A percentile compares a stretch with the other conserved stretches of the same genome.
Evolutionary conservation across 139 green algal genomes (phyloP).

Genomic region (Chlamydomonas sphaeroides): DNA sequence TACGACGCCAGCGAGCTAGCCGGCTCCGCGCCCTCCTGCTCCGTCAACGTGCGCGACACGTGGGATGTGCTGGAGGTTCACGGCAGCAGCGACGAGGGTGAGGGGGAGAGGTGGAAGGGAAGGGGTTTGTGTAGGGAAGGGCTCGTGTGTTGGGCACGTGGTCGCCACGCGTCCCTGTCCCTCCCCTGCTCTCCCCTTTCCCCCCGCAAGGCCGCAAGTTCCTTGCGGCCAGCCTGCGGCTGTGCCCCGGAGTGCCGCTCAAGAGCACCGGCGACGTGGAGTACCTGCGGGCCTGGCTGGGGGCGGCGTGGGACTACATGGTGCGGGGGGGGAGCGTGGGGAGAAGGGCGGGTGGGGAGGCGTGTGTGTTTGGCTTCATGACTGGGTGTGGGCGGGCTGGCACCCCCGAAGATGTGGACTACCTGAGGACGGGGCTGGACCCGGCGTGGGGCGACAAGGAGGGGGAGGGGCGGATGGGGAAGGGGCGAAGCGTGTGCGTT

Average conservation of each 20-base stretch:
- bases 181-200: too few species aligned
- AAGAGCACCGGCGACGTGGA: constrained; percentile 26
- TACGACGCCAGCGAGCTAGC: constrained; percentile 60
- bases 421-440: too few species aligned
- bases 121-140: background rate
- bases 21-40: constrained; percentile 45
- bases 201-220: constrained; percentile 19
- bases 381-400: too few species aligned
- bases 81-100: background rate
- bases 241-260: constrained; percentile 26
- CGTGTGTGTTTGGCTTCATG: too few species aligned
- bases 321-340: constrained; percentile 28
- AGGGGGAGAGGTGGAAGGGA: background rate
- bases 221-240: constrained; percentile 11
- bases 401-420: too few species aligned
- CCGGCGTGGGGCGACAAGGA: too few species aligned
- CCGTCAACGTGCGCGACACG: constrained; percentile 44
- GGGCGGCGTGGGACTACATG: constrained; percentile 73
- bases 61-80: constrained; percentile 52
- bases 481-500: too few species aligned
- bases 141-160: background rate
- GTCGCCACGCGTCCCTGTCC: too few species aligned
- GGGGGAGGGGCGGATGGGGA: too few species aligned
- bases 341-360: background rate
- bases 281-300: constrained; percentile 51